Percentiles rank a stretch among this genome's conserved stretches.
Conservation (phyloP, 2,329 filamentous ascomycete genomes). For the Colletotrichum truncatum region DNA sequence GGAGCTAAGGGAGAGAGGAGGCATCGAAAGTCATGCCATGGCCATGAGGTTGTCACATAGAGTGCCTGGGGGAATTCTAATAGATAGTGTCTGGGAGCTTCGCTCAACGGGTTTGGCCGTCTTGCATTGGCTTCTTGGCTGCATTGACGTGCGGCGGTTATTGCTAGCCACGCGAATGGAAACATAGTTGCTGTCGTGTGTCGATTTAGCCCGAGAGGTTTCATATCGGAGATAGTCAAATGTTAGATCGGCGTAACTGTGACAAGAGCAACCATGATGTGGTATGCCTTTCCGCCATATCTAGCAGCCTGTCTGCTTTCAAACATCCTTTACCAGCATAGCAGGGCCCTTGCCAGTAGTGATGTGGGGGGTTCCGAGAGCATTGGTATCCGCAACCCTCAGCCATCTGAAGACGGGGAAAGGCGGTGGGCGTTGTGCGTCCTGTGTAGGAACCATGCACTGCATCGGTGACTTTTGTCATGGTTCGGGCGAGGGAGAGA, state of each 20-base stretch:
- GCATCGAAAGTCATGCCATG: neutral
- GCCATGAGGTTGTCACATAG: neutral
- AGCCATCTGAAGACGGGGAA: neutral
- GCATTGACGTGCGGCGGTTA: neutral
- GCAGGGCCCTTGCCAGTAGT: conserved; percentile 14
- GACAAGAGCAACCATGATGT: conserved; percentile 10
- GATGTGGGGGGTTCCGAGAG: conserved; percentile 17
- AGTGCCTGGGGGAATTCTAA: too few relatives aligned
- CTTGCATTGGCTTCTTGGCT: conserved; percentile 10
- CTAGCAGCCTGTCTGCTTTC: neutral
- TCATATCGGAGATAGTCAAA: conserved; percentile 2
- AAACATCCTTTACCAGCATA: neutral
- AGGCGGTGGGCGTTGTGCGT: neutral
- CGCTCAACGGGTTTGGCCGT: neutral
- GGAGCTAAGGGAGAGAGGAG: neutral
- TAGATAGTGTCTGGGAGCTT: neutral
- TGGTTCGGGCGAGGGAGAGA: neutral
- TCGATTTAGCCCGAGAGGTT: conserved; percentile 6
- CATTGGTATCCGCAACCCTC: neutral
- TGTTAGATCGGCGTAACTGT: conserved; percentile 21
- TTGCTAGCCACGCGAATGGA: neutral
- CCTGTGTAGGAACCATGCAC: neutral
- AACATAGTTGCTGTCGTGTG: neutral
- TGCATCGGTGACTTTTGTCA: neutral
- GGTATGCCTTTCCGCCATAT: neutral